These are phyloP conservation scores for Microdochium bolleyi DNA, from an alignment of 2,329 filamentous ascomycete genomes.

Conservation along the genomic window DNA sequence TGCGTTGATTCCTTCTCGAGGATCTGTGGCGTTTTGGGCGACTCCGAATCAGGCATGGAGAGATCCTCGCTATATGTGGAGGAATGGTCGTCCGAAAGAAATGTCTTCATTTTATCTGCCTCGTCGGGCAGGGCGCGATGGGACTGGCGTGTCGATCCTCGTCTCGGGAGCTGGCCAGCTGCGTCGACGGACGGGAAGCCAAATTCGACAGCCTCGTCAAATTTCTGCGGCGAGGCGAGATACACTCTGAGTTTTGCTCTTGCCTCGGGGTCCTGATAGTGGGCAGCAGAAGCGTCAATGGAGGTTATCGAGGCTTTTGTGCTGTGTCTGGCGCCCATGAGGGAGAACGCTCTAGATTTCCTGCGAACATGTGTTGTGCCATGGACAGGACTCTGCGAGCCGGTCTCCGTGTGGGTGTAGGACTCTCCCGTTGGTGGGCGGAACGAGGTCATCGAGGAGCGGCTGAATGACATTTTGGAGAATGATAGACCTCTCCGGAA, in stretches of 20 bases:
- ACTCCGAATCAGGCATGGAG: slow-evolving; percentile 50
- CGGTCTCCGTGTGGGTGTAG: slow-evolving; percentile 17
- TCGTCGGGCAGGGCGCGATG: slow-evolving; percentile 21
- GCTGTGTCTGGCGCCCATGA: slow-evolving; percentile 41
- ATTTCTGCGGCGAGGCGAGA: slow-evolving; percentile 84
- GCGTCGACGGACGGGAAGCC: slow-evolving; percentile 67
- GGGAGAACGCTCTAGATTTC: slow-evolving; percentile 47
- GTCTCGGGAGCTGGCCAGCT: slow-evolving; percentile 17
- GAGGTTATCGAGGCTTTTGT: slow-evolving; percentile 36
- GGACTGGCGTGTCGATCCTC: slow-evolving; percentile 10
- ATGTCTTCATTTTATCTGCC: slow-evolving; percentile 47
- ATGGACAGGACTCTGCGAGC: slow-evolving; percentile 14
- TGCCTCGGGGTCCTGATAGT: slow-evolving; percentile 87
- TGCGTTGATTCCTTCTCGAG: slow-evolving; percentile 29
- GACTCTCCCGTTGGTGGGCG: slow-evolving; percentile 36
- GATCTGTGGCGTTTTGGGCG: slow-evolving; percentile 47
- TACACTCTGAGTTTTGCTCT: slow-evolving; percentile 79
- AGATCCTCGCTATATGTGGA: slow-evolving; percentile 47
- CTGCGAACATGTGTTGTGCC: slow-evolving; percentile 31
- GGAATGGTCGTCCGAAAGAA: slow-evolving; percentile 46
- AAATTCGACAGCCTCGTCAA: slow-evolving; percentile 91
- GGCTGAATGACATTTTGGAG: slow-evolving; percentile 54
- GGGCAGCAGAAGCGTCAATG: slow-evolving; percentile 65
- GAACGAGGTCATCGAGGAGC: slow-evolving; percentile 41
- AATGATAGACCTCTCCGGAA: slow-evolving; percentile 68